These are phyloP conservation scores for Sugiyamaella americana DNA, from an alignment of 805 yeast species.

Conservation along the genomic window DNA sequence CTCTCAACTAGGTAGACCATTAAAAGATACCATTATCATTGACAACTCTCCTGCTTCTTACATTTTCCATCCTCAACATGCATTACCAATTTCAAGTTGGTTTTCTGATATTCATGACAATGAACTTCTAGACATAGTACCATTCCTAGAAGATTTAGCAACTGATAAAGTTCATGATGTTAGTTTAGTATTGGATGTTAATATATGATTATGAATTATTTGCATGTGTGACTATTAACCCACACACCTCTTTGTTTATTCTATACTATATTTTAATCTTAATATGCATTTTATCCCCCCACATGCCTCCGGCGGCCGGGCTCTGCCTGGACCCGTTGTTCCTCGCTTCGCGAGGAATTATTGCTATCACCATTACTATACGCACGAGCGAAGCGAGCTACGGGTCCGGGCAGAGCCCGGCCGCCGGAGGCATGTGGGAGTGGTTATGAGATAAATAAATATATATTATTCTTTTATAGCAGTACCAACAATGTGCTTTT, in stretches of 20 bases:
- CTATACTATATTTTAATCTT: not conserved
- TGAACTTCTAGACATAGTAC: constrained; percentile 85
- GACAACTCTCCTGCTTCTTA: constrained; percentile 99
- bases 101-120: constrained; percentile 97
- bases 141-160: constrained; percentile 82
- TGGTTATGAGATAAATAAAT: too few relatives aligned
- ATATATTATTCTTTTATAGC: constrained; percentile 42
- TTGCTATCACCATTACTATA: not conserved
- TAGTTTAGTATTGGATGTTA: constrained; percentile 73
- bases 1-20: constrained; percentile 89
- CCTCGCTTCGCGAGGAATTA: not conserved
- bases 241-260: not conserved
- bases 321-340: not conserved
- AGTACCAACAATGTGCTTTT: constrained; percentile 79
- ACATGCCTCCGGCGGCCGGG: not conserved
- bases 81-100: constrained; percentile 96
- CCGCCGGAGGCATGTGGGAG: not conserved
- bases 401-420: not conserved
- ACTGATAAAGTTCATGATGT: constrained; percentile 72
- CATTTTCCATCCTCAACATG: constrained; percentile 95
- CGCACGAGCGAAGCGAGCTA: not conserved
- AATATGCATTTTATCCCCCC: not conserved
- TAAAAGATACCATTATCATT: constrained; percentile 76
- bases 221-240: not conserved
- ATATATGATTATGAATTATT: constrained; percentile 13